Conservation (phyloP, 371 early-diverging fungal species). For the Spiromyces aspiralis region DNA sequence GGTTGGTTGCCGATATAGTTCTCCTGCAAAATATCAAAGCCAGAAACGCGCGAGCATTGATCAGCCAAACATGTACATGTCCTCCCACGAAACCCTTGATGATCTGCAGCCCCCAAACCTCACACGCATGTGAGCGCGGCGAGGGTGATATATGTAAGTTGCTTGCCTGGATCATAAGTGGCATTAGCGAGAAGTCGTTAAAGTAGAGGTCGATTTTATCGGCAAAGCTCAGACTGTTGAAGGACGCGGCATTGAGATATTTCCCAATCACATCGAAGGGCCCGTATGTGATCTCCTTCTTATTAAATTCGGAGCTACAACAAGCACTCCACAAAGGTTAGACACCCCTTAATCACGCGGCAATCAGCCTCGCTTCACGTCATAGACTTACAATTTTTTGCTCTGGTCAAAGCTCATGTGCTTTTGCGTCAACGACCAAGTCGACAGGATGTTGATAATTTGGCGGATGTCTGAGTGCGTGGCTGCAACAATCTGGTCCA, state of each 20-base stretch:
- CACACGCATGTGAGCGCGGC: neutral
- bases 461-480: conserved; percentile 97
- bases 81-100: too few species aligned
- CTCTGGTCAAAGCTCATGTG: conserved; percentile 69
- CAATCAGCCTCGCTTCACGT: conserved; percentile 9
- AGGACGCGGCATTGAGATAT: conserved; percentile 37
- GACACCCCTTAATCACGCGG: neutral
- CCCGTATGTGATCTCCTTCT: conserved; percentile 64
- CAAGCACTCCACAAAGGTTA: neutral
- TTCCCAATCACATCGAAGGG: conserved; percentile 76
- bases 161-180: conserved; percentile 74
- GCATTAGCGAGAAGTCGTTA: conserved; percentile 76
- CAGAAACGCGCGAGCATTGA: too few species aligned
- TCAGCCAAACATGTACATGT: too few species aligned
- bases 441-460: conserved; percentile 87
- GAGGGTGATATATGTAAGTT: conserved; percentile 9
- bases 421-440: conserved; percentile 49
- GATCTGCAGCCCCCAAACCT: too few species aligned
- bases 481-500: conserved; percentile 70
- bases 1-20: conserved; percentile 25
- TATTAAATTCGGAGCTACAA: conserved; percentile 12
- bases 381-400: conserved; percentile 36
- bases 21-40: conserved; percentile 7
- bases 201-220: conserved; percentile 91
- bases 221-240: conserved; percentile 34